Evolutionary conservation across 345 rosid genomes (phyloP), one percentile per base, ranked within the genome.

Genomic region (Dipteronia sinensis): DNA sequence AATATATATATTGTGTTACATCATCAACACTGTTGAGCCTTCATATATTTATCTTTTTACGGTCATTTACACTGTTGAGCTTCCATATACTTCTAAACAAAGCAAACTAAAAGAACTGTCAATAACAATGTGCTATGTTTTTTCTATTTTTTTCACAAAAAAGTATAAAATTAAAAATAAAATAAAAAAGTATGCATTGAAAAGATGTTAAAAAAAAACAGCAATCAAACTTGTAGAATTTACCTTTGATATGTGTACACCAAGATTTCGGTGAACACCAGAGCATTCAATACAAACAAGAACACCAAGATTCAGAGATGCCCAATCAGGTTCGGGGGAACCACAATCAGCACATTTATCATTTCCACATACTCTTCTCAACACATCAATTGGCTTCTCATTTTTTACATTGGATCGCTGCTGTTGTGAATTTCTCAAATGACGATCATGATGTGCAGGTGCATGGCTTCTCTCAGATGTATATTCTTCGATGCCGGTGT

Each of bases 281-380:
- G 99, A 97, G 82, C 99, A 97, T 73, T 94, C 98, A 3, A 97
- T 97, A 88, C 99, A 97, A 87, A 97, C 90, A 82, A 94, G 99
- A 86, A 97, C 91, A 23, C 98, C 98, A 2, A 94, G 88, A 80
- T 97, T 94, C 81, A 97, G 83, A 74, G 99, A 97, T n/a, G 99
- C 98, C 99, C 99, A 97, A 84, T 97, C 98, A 65, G 98, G 99
- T 84, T 97, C 99, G 74, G 90, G 90, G 78, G 96, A 90, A 77
- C 99, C 94, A 90, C 99, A 97, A 88, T 97, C 99, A 40, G 99
- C 99, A 88, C 98, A 94, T 81, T 84, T 94, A 76, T 94, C 98
- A 82, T 97, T 97, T 72, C 99, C 99, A 78, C 87, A 82, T 9
- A 94, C 99, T 84, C 87, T 88, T 44, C 84, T 87, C 75, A 94